phyloP scores from a whole-genome alignment of 345 rosid species.

The Rhodamnia rubescens region DNA sequence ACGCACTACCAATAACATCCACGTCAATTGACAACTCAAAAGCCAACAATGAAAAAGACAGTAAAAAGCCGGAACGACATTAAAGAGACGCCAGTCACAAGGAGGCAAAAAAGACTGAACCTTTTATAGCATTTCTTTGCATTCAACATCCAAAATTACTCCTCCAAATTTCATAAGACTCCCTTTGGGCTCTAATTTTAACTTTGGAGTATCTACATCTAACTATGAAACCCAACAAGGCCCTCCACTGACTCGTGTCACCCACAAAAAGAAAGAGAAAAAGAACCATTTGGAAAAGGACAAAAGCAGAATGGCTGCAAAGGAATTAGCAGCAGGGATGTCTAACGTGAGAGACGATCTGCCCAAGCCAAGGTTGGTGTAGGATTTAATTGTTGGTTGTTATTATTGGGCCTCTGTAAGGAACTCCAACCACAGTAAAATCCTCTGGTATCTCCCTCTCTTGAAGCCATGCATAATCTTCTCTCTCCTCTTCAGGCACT shows the following conservation, averaged over 20 bases:
- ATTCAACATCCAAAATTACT: not conserved
- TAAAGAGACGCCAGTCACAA: not conserved
- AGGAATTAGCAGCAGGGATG: not conserved
- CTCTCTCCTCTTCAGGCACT: constrained; percentile 38
- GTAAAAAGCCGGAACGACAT: not conserved
- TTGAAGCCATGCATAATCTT: constrained; percentile 60
- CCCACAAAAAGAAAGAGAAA: not conserved
- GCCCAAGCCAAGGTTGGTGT: not conserved
- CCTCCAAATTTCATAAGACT: not conserved
- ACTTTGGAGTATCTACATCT: not conserved
- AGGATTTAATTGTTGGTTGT: not conserved
- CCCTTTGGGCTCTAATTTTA: not conserved
- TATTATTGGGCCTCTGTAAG: constrained; percentile 46
- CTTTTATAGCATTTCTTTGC: not conserved
- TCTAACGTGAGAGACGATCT: not conserved
- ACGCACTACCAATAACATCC: too few species aligned
- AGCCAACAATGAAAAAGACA: not conserved
- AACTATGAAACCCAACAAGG: not conserved
- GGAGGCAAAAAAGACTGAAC: not conserved
- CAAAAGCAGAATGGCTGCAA: not conserved
- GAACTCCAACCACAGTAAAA: constrained; percentile 28
- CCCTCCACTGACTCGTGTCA: not conserved
- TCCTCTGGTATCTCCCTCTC: constrained; percentile 43
- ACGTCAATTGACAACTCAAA: not conserved
- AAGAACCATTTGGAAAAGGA: not conserved